phyloP scores from a whole-genome alignment of 257 asterid species.

The Solanum piurae region DNA sequence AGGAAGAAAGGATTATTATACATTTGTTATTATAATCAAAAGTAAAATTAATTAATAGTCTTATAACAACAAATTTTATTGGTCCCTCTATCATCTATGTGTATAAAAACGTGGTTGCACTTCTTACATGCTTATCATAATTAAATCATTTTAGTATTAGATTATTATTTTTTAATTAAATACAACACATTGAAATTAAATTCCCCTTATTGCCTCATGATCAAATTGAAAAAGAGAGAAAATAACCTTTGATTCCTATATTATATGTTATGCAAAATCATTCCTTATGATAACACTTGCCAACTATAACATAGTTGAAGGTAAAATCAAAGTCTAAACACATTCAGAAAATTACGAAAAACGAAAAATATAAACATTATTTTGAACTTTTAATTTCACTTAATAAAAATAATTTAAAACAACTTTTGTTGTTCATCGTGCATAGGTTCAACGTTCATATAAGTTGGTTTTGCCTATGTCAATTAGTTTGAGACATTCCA shows the following conservation, averaged over 20 bases:
- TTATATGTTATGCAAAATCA: not conserved
- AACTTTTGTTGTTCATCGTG: not conserved
- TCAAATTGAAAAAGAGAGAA: too few species aligned
- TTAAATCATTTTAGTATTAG: not conserved
- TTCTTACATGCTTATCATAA: not conserved
- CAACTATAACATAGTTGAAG: not conserved
- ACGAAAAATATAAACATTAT: too few species aligned
- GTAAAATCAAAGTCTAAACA: not conserved
- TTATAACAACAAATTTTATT: not conserved
- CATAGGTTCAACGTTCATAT: not conserved
- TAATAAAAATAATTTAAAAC: too few species aligned
- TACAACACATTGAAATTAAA: too few species aligned
- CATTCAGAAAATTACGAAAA: too few species aligned
- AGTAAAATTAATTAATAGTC: not conserved
- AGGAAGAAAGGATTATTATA: not conserved
- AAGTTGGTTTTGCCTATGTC: too few species aligned
- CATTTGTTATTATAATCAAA: too few species aligned
- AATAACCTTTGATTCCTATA: not conserved
- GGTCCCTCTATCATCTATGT: not conserved
- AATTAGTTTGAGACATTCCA: too few species aligned
- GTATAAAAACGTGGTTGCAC: not conserved
- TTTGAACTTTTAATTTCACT: not conserved
- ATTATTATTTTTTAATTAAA: too few species aligned
- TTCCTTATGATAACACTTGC: not conserved
- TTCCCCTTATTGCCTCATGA: not conserved